phyloP scores from a whole-genome alignment of 306 rosid species.

The Pyrus bretschneideri region DNA sequence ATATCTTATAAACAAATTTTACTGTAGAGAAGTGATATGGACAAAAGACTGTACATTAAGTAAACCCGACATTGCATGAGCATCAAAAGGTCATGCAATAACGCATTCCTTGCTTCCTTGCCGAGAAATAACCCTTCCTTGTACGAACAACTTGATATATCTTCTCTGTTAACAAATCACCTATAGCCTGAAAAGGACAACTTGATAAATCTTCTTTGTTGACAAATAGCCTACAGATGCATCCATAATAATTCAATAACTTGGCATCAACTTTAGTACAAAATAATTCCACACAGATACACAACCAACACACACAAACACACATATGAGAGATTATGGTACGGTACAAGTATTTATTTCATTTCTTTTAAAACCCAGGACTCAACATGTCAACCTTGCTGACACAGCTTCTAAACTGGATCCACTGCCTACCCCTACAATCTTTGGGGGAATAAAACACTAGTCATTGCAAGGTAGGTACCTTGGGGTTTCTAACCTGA shows the following conservation, averaged over 20 bases:
- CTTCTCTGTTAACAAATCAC: conserved; percentile 22
- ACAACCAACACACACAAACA: neutral
- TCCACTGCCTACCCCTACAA: neutral
- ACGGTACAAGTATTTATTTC: neutral
- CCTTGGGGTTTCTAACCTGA: neutral
- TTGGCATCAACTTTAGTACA: neutral
- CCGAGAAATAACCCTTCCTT: conserved; percentile 9
- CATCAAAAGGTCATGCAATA: conserved; percentile 27
- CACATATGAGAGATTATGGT: neutral
- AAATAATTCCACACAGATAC: neutral
- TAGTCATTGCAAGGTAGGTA: neutral
- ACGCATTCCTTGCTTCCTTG: conserved; percentile 19
- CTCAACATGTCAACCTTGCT: neutral
- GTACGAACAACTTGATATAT: conserved; percentile 27
- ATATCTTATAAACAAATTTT: neutral
- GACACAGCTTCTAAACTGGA: neutral
- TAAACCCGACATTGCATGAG: conserved; percentile 51
- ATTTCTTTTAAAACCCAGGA: neutral
- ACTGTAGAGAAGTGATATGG: neutral
- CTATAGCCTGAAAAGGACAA: conserved; percentile 42
- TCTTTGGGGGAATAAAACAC: neutral
- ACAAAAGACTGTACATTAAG: conserved; percentile 32
- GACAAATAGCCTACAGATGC: conserved; percentile 3
- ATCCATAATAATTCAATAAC: neutral
- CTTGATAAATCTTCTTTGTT: conserved; percentile 16